A percentile compares a stretch with the other conserved stretches of the same genome.
These are phyloP conservation scores for Pseudofabraea citricarpa DNA, from an alignment of 2,329 filamentous ascomycete genomes.

Conservation along the genomic window DNA sequence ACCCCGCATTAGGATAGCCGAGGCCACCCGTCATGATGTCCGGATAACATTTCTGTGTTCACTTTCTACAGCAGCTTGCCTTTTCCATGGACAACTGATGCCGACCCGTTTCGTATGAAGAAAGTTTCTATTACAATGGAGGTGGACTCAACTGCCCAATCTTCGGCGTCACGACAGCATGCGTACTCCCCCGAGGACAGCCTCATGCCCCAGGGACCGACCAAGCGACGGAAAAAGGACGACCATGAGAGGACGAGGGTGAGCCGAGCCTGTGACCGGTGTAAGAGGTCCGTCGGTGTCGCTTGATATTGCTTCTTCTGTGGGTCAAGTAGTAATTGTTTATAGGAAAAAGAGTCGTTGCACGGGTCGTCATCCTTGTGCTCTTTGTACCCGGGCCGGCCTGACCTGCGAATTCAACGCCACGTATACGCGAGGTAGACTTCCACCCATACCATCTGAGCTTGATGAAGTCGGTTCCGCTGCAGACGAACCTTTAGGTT, in stretches of 20 bases:
- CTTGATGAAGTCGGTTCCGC: slow-evolving; percentile 2
- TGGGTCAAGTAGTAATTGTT: background rate
- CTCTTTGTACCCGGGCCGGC: slow-evolving; percentile 27
- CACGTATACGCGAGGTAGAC: slow-evolving; percentile 41
- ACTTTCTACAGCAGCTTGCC: too few relatives aligned
- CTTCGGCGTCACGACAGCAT: too few relatives aligned
- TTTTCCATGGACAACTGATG: too few relatives aligned
- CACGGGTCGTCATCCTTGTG: slow-evolving; percentile 34
- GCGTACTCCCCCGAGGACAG: too few relatives aligned
- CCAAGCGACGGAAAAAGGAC: slow-evolving; percentile 14
- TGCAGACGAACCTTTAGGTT: background rate
- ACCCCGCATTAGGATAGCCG: too few relatives aligned
- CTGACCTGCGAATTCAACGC: slow-evolving; percentile 43
- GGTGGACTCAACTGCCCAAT: too few relatives aligned
- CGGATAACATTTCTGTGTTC: too few relatives aligned
- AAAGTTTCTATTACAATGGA: too few relatives aligned
- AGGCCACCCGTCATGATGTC: too few relatives aligned
- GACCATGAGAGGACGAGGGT: slow-evolving; percentile 26
- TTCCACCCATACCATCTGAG: slow-evolving; percentile 32
- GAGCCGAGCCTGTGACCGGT: slow-evolving; percentile 42
- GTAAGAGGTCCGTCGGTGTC: slow-evolving; percentile 36
- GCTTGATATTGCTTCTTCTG: background rate
- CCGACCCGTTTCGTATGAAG: too few relatives aligned
- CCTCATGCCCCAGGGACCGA: too few relatives aligned
- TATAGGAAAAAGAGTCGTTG: slow-evolving; percentile 35